Percentiles rank a stretch among this genome's conserved stretches.
Conservation (phyloP, 495 filamentous ascomycete genomes). For the Achaetomiella virescens region DNA sequence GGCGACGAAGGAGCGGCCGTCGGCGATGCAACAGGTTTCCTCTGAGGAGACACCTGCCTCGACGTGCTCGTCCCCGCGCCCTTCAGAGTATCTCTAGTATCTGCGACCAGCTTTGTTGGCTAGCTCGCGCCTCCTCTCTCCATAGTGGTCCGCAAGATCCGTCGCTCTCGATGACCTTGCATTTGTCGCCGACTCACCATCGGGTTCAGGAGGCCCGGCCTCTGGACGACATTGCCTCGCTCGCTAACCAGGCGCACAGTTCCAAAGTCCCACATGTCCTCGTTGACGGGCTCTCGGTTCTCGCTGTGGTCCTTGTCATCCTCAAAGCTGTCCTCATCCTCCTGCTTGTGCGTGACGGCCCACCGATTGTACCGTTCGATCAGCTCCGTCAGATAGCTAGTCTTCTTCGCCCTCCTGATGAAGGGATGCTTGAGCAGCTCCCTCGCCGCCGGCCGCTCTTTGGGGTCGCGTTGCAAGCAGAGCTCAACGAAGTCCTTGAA, state of each 20-base stretch:
- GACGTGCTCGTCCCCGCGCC: slow-evolving; percentile 27
- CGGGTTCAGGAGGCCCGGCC: slow-evolving; percentile 50
- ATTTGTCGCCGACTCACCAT: slow-evolving; percentile 71
- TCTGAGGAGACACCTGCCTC: slow-evolving; percentile 51
- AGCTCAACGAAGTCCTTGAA: slow-evolving; percentile 94
- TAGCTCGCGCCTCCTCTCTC: slow-evolving; percentile 35
- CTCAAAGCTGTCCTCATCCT: slow-evolving; percentile 47
- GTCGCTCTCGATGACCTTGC: slow-evolving; percentile 46
- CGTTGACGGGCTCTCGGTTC: slow-evolving; percentile 44
- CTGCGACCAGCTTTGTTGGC: slow-evolving; percentile 35
- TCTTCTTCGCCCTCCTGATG: slow-evolving; percentile 81
- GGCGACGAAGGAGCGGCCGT: slow-evolving; percentile 45
- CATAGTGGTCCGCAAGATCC: slow-evolving; percentile 44
- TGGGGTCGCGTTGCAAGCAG: slow-evolving; percentile 81
- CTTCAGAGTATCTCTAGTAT: slow-evolving; percentile 39
- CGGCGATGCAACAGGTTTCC: slow-evolving; percentile 43
- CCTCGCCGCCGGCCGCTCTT: slow-evolving; percentile 77
- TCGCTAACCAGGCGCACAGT: slow-evolving; percentile 69
- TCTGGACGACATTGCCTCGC: slow-evolving; percentile 42
- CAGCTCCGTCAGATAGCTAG: slow-evolving; percentile 82
- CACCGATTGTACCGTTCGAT: slow-evolving; percentile 87
- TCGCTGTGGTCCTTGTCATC: slow-evolving; percentile 32
- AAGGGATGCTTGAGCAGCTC: slow-evolving; percentile 89
- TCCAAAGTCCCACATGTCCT: slow-evolving; percentile 95
- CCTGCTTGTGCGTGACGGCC: slow-evolving; percentile 62